phyloP scores from a whole-genome alignment of 192 early-diverging fungal genomes.

The Linnemannia elongata region DNA sequence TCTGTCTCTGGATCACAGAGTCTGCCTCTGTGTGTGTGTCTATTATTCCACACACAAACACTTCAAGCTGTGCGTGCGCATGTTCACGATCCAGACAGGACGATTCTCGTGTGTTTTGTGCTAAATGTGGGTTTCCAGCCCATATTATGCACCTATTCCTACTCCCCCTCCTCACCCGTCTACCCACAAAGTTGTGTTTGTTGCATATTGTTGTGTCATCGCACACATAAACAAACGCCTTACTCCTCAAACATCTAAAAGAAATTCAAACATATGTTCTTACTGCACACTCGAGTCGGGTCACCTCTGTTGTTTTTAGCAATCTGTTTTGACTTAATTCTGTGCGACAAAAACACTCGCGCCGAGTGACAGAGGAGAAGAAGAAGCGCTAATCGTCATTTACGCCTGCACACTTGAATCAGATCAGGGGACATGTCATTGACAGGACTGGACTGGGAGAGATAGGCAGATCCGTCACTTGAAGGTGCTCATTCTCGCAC shows the following conservation, averaged over 20 bases:
- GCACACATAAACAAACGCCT: background rate
- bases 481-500: too few species aligned
- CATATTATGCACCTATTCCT: background rate
- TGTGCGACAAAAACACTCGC: background rate
- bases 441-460: too few species aligned
- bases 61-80: conserved; percentile 8
- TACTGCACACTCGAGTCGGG: background rate
- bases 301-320: background rate
- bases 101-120: background rate
- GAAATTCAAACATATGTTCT: background rate
- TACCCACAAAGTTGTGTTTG: background rate
- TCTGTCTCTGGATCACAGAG: background rate
- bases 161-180: background rate
- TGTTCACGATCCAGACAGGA: background rate
- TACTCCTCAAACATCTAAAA: background rate
- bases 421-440: too few species aligned
- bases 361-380: too few species aligned
- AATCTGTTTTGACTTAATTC: background rate
- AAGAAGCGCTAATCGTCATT: too few species aligned
- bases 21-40: background rate
- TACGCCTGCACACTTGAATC: too few species aligned
- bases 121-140: background rate
- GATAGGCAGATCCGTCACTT: too few species aligned
- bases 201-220: background rate
- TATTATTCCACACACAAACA: background rate